Base-by-base conservation (phyloP, 2,329 filamentous ascomycete species). In the Pseudogymnoascus sp. region DNA sequence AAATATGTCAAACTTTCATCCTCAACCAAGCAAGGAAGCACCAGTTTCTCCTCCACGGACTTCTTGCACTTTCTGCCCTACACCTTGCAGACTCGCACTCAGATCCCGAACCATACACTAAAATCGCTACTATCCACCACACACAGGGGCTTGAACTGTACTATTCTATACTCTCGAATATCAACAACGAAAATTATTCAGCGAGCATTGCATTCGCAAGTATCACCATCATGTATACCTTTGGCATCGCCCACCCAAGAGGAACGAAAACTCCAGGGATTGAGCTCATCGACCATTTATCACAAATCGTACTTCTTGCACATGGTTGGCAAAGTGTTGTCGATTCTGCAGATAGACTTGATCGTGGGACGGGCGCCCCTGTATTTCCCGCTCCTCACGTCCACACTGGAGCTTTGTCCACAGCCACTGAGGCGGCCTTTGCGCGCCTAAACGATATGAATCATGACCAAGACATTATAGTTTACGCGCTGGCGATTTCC, bases 1-100 rank as follows among this genome's bases (percentile, higher is more conserved):
- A 61, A 6, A 31, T 66, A 27, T 65, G 62, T 59, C 62, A 64
- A 35, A 61, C 64, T 10, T 10, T 63, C 6, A 63, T 70, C 18
- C 67, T 66, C 5, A 60, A 64, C 18, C 52, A 68, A 35, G 68
- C 68, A 5, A 67, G 67, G 33, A 35, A 63, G 27, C 64, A 67
- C 35, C 63, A 59, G 5, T 67, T 66, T 59, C 60, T 64, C 2
- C 64, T 70, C 36, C 68, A 70, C 45, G 62, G 63, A 3, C 60
- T 70, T 10, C 66, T 70, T 18, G 68, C 66, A 5, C 61, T 69
- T 35, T 65, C 68, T 1, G 63, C 68, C 8, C 55, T 70, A 4
- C 69, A 69, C 21, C 63, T 66, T n/a, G 62, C 62, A 8, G 52
- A 64, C 35, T 55, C 31, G 8, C n/a, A 61, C 15, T 9, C 25